These are phyloP conservation scores for Vigna reflexopilosa DNA, from an alignment of 306 rosid species.

Conservation along the genomic window DNA sequence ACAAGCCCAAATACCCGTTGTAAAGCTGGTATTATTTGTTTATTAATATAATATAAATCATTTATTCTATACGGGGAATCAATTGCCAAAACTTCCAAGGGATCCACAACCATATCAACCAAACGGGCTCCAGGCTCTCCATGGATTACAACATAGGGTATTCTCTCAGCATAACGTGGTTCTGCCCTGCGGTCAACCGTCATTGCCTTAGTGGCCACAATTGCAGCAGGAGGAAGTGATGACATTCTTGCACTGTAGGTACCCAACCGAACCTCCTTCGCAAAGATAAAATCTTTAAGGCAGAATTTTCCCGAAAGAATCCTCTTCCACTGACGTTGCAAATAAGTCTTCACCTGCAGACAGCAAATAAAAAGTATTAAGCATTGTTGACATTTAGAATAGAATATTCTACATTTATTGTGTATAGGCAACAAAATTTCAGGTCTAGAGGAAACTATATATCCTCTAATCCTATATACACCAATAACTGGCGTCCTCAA, in stretches of 20 bases:
- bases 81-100: conserved; percentile 77
- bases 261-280: conserved; percentile 94
- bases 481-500: background rate
- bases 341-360: conserved; percentile 72
- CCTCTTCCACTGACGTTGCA: conserved; percentile 91
- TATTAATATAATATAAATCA: conserved; percentile 84
- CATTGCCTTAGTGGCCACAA: conserved; percentile 94
- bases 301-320: conserved; percentile 82
- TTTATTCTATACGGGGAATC: conserved; percentile 83
- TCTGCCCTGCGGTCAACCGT: conserved; percentile 89
- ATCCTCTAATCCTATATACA: background rate
- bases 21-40: conserved; percentile 92
- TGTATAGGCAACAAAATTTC: background rate
- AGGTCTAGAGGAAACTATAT: background rate
- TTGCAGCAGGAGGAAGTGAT: conserved; percentile 97
- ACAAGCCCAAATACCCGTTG: conserved; percentile 89
- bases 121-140: conserved; percentile 96
- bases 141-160: conserved; percentile 88
- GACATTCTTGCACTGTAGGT: conserved; percentile 76
- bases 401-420: too few species aligned
- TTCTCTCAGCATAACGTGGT: conserved; percentile 89
- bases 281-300: conserved; percentile 87
- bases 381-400: background rate
- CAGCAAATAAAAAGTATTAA: conserved; percentile 40
- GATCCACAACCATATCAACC: conserved; percentile 93